Base-by-base conservation (phyloP, 176 grass and related monocot genomes). In the Triticum monococcum region DNA sequence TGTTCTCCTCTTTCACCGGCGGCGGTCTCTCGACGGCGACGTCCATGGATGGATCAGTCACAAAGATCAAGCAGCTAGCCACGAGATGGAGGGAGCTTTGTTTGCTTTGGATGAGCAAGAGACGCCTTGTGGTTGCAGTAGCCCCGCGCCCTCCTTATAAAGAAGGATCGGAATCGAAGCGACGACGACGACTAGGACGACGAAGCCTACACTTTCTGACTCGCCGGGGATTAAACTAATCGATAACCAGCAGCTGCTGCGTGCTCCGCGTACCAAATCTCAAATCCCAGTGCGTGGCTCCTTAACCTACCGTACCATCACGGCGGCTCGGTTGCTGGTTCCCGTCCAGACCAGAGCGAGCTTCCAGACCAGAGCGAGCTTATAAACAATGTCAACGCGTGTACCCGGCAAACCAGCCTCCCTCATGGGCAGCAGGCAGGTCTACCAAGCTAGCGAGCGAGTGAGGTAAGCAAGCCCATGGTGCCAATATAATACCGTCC, bases 171-270 rank as follows among this genome's bases (percentile, higher is more conserved):
- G 72, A 31, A 18, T 28, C 40, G 72, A 1, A 31, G 72, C 41
- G 72, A 75, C 13, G 41, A 75, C 72, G 14, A 75, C 43, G 23
- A 50, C 26, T 2, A 48, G 22, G 60, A 71, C 26, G 68, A 63
- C 35, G 14, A n/a, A 86, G 89, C 86, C 83, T 88, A 24, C 79
- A 86, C 86, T 90, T 90, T 86, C 89, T 93, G 92, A 93, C 92
- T 86, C 7, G 6, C 14, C 3, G 6, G 22, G 22, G 30, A 76
- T 52, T 88, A 84, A 37, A 31, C 3, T 70, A 79, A 63, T 64
- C 0, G 18, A 57, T 8, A 57, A 57, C 18, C 46, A 62, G 52
- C n/a, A 48, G 54, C 11, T 75, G 64, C 43, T 33, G 62, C 79
- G 22, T 61, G 60, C n/a, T 35, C 23, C 24, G 72, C 12, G 16